Evolutionary conservation across 1,139 yeast species (phyloP), one percentile per base, ranked within the genome.

Genomic region (Saccharomyces hybrid): DNA sequence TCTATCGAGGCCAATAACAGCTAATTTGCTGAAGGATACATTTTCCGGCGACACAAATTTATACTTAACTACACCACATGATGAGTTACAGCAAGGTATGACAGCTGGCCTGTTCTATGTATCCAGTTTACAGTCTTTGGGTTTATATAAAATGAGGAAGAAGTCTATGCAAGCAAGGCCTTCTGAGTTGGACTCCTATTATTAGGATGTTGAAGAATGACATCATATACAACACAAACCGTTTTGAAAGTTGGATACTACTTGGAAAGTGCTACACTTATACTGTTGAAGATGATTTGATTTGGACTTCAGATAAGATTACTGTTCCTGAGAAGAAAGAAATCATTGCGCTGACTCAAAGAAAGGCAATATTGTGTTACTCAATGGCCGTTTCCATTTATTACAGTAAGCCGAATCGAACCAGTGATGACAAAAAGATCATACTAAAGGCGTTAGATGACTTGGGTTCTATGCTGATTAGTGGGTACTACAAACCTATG

Each of bases 231-330:
- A 83, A 86, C 2, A 78, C 86, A 1, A 74, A 78, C 51, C 74
- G 97, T 28, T 78, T 86, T 51, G 99, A 93, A 68, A 82, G 89
- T 14, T 95, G 99, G 99, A 75, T 82, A 51, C 76, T 89, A 1
- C 70, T 93, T 19, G 97, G 95, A 0, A 93, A 86, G 66, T 84
- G 95, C 0, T 90, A 81, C 62, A 86, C 91, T 0, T 83, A 76
- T 55, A 73, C 88, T 44, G 96, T 86, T 0, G 98, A 91, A 60
- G 96, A 89, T 68, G 97, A 88, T 60, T 73, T 93, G 54, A 83
- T 89, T 7, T 89, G 96, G 95, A 86, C 93, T 0, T 85, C 97
- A 0, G 97, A 91, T 65, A 87, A 87, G 62, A 71, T 90, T 42
- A 86, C 86, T 41, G 76, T 80, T 0, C 69, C 77, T 0, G 95